A percentile compares a stretch with the other conserved stretches of the same genome.
Conservation (phyloP, 2,329 filamentous ascomycete species). For the Graphilbum sp. region DNA sequence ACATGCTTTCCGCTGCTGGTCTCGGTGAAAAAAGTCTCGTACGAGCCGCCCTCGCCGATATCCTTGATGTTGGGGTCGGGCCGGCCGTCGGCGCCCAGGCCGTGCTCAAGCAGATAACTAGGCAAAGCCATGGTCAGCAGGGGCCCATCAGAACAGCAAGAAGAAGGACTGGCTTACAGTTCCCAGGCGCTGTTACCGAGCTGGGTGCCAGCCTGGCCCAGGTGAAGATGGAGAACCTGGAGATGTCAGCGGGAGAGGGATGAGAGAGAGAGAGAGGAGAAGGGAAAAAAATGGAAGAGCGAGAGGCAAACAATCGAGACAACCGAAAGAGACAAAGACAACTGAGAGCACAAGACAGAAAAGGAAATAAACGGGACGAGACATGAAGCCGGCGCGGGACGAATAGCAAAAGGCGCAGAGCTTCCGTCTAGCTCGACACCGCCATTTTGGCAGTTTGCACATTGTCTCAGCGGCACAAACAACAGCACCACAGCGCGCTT, state of each 20-base stretch:
- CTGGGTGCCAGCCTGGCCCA: conserved; percentile 56
- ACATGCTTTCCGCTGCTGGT: conserved; percentile 57
- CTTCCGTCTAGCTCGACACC: too few relatives aligned
- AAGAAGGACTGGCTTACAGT: conserved; percentile 48
- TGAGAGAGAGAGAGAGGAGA: background rate
- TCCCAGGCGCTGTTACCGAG: conserved; percentile 63
- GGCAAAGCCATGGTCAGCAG: too few relatives aligned
- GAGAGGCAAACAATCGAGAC: background rate
- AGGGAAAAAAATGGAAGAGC: background rate
- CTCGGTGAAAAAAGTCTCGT: conserved; percentile 61
- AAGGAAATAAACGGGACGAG: background rate
- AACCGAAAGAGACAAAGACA: background rate
- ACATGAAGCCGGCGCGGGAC: background rate
- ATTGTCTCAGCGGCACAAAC: background rate
- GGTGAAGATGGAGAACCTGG: conserved; percentile 46
- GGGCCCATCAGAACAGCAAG: too few relatives aligned
- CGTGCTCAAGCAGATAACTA: conserved; percentile 59
- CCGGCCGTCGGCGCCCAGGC: conserved; percentile 47
- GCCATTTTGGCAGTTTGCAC: background rate
- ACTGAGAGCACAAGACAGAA: background rate
- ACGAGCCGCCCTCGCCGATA: conserved; percentile 44
- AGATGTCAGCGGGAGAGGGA: background rate
- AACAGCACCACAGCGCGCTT: conserved; percentile 12
- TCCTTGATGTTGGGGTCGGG: conserved; percentile 45
- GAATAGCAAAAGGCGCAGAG: too few relatives aligned